Percentiles rank a stretch among this genome's conserved stretches.
These are phyloP conservation scores for Pythium phragmiticola DNA, from an alignment of 352 stramenopile species.

Conservation along the genomic window DNA sequence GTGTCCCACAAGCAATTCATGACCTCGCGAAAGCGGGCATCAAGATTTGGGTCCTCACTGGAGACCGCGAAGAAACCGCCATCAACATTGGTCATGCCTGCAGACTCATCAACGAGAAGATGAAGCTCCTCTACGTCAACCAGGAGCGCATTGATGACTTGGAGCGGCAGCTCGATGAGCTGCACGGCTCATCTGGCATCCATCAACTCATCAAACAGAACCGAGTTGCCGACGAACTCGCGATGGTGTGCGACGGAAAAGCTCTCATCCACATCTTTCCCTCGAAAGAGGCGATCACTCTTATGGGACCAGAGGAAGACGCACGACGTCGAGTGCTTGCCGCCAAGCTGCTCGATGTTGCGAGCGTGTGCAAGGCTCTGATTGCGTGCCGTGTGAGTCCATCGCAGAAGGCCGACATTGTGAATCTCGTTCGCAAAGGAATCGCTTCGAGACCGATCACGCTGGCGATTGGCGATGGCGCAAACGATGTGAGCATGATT, in stretches of 20 bases:
- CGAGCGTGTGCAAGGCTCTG: conserved; percentile 64
- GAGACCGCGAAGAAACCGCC: conserved; percentile 93
- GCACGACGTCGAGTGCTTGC: conserved; percentile 35
- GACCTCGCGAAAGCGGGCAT: conserved; percentile 88
- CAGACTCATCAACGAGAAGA: conserved; percentile 68
- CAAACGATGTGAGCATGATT: conserved; percentile 99
- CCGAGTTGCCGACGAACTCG: conserved; percentile 44
- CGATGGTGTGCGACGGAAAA: conserved; percentile 67
- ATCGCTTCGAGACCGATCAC: conserved; percentile 69
- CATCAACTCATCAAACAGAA: conserved; percentile 39
- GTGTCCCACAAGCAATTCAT: conserved; percentile 88
- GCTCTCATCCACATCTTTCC: conserved; percentile 68
- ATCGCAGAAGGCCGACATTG: conserved; percentile 81
- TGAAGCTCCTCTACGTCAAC: conserved; percentile 69
- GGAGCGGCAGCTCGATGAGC: conserved; percentile 44
- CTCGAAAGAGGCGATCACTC: conserved; percentile 43
- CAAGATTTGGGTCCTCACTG: conserved; percentile 94
- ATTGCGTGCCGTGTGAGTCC: conserved; percentile 85
- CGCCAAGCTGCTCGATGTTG: conserved; percentile 49
- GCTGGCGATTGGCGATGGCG: conserved; percentile 97
- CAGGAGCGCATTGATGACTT: conserved; percentile 41
- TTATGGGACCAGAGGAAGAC: conserved; percentile 34
- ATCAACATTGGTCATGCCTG: conserved; percentile 92
- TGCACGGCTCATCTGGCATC: conserved; percentile 41
- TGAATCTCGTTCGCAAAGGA: conserved; percentile 59